A percentile compares a stretch with the other conserved stretches of the same genome.
phyloP scores from a whole-genome alignment of 2,329 filamentous ascomycete species.

The Rutstroemia sp. region DNA sequence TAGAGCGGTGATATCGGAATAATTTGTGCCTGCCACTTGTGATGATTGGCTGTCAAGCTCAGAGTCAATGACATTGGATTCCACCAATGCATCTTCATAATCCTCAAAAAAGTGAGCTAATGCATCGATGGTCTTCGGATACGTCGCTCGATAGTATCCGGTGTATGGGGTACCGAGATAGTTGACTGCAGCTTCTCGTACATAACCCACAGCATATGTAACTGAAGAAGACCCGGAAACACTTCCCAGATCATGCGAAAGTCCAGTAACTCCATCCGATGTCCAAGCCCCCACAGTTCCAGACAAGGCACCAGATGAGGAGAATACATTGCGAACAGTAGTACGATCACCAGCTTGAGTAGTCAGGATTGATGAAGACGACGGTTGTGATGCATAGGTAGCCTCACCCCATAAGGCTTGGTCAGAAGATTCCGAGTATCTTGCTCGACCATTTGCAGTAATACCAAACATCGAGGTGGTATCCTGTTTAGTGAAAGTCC shows the following conservation, averaged over 20 bases:
- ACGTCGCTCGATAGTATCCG: conserved; percentile 14
- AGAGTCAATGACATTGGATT: conserved; percentile 7
- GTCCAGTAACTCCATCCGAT: conserved; percentile 39
- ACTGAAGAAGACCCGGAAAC: conserved; percentile 29
- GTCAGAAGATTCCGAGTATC: conserved; percentile 6
- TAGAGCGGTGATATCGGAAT: conserved; percentile 37
- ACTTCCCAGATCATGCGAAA: conserved; percentile 41
- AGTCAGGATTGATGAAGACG: conserved; percentile 5
- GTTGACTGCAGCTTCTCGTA: conserved; percentile 13
- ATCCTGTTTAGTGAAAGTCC: conserved; percentile 9
- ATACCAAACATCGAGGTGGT: conserved; percentile 11
- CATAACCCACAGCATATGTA: conserved; percentile 14
- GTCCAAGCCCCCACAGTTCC: conserved; percentile 40
- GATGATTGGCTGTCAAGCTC: conserved; percentile 4
- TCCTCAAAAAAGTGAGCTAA: conserved; percentile 13
- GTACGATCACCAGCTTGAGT: conserved; percentile 8
- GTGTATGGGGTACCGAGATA: conserved; percentile 14
- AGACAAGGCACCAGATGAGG: conserved; percentile 35
- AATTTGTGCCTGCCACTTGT: conserved; percentile 12
- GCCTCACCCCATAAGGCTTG: conserved; percentile 12
- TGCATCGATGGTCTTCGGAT: conserved; percentile 7
- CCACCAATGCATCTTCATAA: conserved; percentile 3
- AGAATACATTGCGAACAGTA: conserved; percentile 40
- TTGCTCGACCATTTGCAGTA: background rate
- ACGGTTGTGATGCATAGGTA: conserved; percentile 7